Evolutionary conservation across 2,329 filamentous ascomycete genomes (phyloP), one percentile per base, ranked within the genome.

Genomic region (Bipolaris sorokiniana): DNA sequence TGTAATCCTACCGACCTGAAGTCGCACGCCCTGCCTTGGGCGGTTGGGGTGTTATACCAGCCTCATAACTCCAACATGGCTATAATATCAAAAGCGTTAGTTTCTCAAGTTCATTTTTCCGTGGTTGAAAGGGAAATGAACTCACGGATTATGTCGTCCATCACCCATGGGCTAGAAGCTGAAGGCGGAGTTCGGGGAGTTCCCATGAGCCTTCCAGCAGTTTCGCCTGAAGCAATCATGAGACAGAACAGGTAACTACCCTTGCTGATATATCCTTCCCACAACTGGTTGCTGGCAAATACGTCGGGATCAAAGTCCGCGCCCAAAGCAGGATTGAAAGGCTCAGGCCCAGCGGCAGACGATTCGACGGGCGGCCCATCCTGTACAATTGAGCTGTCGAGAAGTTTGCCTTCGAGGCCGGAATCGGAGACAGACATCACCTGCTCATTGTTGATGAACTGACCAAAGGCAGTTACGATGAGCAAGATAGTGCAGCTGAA

Each of bases 161-260:
- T 54, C 9, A 48, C 51, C 66, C 67, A 71, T 3, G 2, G 34
- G 34, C 64, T 70, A 3, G 54, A 49, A 7, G 61, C 64, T 3
- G 66, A 68, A 16, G 64, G 62, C 6, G 64, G 65, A 2, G 36
- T 46, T 3, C 60, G 44, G 0, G 38, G 56, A 15, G 66, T 59
- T 15, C 50, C 13, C 11, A 37, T 20, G 20, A 63, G 54, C 11
- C 33, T 56, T 10, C 66, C 66, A 7, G 67, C 67, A 5, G 38
- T 59, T 9, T 20, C n/a, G 18, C 68, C 67, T 1, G 60, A 56
- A 1, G 58, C 64, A 1, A 52, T 41, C 60, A 70, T 67, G n/a
- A 62, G 45, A 36, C 61, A 65, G 11, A 52, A 33, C 1, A 70
- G 51, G 3, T 46, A 56, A 0, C 49, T 23, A 3, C 66, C 67